phyloP scores from a whole-genome alignment of 768 basidiomycete species.

The Trichaptum fuscoviolaceum region DNA sequence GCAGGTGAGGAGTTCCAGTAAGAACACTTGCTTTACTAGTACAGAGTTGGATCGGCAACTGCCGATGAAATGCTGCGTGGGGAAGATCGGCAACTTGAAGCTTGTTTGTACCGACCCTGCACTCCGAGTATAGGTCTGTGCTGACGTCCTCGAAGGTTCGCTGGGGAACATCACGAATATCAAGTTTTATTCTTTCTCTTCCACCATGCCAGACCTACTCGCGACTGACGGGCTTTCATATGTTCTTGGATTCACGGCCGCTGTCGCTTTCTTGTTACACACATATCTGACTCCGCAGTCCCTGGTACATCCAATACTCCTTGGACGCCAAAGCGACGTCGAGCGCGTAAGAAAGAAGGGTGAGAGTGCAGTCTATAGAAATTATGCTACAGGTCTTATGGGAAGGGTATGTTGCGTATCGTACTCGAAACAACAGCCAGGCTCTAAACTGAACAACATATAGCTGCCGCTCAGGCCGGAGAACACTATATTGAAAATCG shows the following conservation, averaged over 20 bases:
- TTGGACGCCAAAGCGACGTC: constrained; percentile 89
- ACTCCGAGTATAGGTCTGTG: neutral
- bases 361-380: constrained; percentile 86
- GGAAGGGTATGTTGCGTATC: constrained; percentile 57
- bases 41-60: neutral
- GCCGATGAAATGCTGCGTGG: neutral
- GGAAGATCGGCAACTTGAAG: neutral
- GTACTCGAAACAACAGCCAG: neutral
- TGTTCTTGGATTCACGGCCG: constrained; percentile 67
- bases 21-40: neutral
- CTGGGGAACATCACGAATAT: neutral
- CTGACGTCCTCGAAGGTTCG: neutral
- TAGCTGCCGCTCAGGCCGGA: constrained; percentile 72
- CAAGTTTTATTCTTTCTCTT: neutral
- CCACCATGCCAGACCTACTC: constrained; percentile 41
- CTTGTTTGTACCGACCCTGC: too few species aligned
- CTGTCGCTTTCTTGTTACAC: constrained; percentile 70
- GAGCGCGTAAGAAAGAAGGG: constrained; percentile 72
- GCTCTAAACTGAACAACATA: constrained; percentile 4
- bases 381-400: constrained; percentile 81
- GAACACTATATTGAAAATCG: constrained; percentile 63
- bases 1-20: neutral
- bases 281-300: constrained; percentile 78
- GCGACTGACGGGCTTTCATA: constrained; percentile 78
- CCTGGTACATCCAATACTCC: constrained; percentile 88